Evolutionary conservation across 202 grass and related monocot genomes (phyloP), one percentile per base, ranked within the genome.

Genomic region (Dendrocalamus latiflorus): DNA sequence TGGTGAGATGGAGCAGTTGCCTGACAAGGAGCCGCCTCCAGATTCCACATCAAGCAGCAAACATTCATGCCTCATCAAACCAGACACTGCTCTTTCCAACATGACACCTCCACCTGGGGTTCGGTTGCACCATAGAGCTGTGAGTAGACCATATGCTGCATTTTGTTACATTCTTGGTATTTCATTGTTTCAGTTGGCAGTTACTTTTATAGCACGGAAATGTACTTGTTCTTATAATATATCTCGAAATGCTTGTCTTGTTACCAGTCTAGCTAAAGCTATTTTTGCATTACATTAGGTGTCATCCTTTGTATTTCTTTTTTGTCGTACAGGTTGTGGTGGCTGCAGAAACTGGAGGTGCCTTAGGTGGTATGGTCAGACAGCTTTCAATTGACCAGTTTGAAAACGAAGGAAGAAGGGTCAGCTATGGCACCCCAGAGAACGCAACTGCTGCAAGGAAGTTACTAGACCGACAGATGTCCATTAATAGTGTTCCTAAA

Each of bases 371-470:
- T 68, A 99, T 99, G 97, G 97, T 99, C 43, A 92, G 97, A 58
- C 97, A 99, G 71, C 88, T 99, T 39, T 99, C 96, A 64, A 99
- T 99, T 49, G 96, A 99, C 81, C 96, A 99, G 66, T 99, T 99
- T 82, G 97, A 99, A 92, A 99, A 99, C 77, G 97, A 99, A 94
- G 97, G 97, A 72, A 88, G 97, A 86, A 89, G 97, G 57, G 97
- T 99, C 66, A 96, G 93, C 81, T 96, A 99, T 89, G 97, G 97
- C 47, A 96, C 97, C 79, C 91, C 93, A 44, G 97, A 99, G 72
- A 96, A 83, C 86, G 97, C 96, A 74, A 91, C 93, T 72, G 97
- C 97, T 71, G 93, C 97, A 84, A 91, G 93, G 48, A 99, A 96
- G 62, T 91, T 99, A 78, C 77, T 99, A 81, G 93, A 99, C 74